Evolutionary conservation across 2,329 filamentous ascomycete genomes (phyloP).

Genomic region (Xylaria sp.): DNA sequence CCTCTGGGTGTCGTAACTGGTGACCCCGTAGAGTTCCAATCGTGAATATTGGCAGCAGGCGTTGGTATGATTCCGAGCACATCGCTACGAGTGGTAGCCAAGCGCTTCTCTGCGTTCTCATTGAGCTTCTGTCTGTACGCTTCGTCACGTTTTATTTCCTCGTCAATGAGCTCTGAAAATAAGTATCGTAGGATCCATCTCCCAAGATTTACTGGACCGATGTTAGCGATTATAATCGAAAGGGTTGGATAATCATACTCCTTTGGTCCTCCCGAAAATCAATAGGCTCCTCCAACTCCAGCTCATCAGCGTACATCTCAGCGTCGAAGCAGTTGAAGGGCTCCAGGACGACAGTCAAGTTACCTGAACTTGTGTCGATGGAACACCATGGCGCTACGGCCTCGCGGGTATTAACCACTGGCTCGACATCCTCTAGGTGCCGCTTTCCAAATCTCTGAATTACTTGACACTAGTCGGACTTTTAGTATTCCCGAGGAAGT

Average conservation of each 20-base stretch:
- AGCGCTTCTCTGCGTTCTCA: conserved; percentile 68
- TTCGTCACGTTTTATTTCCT: conserved; percentile 87
- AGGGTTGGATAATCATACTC: conserved; percentile 66
- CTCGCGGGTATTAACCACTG: conserved; percentile 85
- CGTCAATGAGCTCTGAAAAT: conserved; percentile 88
- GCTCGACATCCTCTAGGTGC: conserved; percentile 91
- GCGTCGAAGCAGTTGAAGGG: conserved; percentile 97
- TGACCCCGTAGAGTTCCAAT: conserved; percentile 57
- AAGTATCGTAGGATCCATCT: conserved; percentile 96
- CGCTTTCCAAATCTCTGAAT: conserved; percentile 94
- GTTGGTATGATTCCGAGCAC: conserved; percentile 69
- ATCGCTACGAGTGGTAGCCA: conserved; percentile 64
- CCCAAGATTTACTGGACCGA: conserved; percentile 82
- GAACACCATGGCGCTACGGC: conserved; percentile 96
- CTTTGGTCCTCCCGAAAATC: conserved; percentile 93
- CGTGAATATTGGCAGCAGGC: conserved; percentile 49
- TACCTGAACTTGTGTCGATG: conserved; percentile 91
- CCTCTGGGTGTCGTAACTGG: conserved; percentile 70
- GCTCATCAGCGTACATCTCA: conserved; percentile 94
- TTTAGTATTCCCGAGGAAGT: conserved; percentile 36
- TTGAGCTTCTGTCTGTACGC: conserved; percentile 76
- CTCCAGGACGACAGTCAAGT: conserved; percentile 89
- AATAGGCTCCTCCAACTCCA: conserved; percentile 76
- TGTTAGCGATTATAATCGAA: conserved; percentile 34
- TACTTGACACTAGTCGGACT: conserved; percentile 74